Conservation (phyloP, 1,284 basidiomycete genomes). For the Tylopilus orsonianus region DNA sequence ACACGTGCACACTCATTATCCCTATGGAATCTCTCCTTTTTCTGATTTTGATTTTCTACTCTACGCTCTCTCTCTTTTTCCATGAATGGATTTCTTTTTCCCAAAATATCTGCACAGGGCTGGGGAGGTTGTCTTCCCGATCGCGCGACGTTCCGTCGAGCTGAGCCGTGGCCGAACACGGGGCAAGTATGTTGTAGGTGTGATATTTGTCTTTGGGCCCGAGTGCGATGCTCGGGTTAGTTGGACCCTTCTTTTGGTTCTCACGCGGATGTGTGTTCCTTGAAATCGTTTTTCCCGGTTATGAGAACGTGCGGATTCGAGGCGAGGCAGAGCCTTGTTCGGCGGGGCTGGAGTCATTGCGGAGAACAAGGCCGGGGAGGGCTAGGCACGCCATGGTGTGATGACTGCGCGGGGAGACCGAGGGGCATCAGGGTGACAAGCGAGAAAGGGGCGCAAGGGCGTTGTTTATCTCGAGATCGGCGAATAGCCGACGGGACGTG, state of each 20-base stretch:
- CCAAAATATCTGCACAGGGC: slow-evolving; percentile 2
- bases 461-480: slow-evolving; percentile 1
- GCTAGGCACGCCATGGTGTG: slow-evolving; percentile 17
- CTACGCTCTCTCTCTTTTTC: neutral
- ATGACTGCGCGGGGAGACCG: neutral
- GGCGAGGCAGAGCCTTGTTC: slow-evolving; percentile 8
- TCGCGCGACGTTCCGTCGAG: neutral
- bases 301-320: slow-evolving; percentile 11
- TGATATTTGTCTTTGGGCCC: neutral
- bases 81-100: slow-evolving; percentile 21
- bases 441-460: neutral
- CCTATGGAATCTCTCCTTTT: slow-evolving; percentile 14
- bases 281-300: slow-evolving; percentile 11
- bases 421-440: neutral
- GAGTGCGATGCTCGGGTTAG: slow-evolving; percentile 1
- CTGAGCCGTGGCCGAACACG: neutral
- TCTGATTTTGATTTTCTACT: slow-evolving; percentile 3
- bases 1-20: slow-evolving; percentile 27
- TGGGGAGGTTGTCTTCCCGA: neutral
- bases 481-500: slow-evolving; percentile 22
- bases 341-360: slow-evolving; percentile 1
- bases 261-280: slow-evolving; percentile 10
- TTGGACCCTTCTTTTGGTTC: slow-evolving; percentile 3
- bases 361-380: neutral
- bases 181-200: neutral